Conservation (phyloP, 169 alveolate species). For the Eimeria tenella region DNA sequence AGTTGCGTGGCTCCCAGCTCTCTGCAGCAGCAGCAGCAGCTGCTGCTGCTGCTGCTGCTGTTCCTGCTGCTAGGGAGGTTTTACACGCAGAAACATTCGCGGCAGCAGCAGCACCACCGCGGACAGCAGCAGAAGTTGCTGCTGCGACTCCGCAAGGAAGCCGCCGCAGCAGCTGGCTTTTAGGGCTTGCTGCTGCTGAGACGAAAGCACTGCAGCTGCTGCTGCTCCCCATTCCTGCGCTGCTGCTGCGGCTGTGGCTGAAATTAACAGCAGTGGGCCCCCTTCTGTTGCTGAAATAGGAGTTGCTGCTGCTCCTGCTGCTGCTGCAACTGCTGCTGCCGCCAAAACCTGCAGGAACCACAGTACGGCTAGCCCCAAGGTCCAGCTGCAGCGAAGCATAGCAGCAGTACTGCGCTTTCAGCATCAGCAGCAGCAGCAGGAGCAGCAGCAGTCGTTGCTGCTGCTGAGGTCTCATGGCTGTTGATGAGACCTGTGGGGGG, state of each 20-base stretch:
- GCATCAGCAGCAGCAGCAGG: not conserved
- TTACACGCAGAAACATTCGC: not conserved
- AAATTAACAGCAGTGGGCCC: too few relatives aligned
- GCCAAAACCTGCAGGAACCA: not conserved
- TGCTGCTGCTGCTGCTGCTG: not conserved
- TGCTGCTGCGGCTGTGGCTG: too few relatives aligned
- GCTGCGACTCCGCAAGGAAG: too few relatives aligned
- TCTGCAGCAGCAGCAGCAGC: not conserved
- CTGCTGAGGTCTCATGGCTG: not conserved
- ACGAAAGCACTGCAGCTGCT: too few relatives aligned
- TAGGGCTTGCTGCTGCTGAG: too few relatives aligned
- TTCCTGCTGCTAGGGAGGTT: not conserved
- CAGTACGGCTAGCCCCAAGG: not conserved
- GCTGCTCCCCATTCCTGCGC: too few relatives aligned
- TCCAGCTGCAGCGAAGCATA: not conserved
- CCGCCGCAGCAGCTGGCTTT: too few relatives aligned
- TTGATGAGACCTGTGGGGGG: not conserved
- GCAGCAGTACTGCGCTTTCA: not conserved
- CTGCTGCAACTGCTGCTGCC: too few relatives aligned
- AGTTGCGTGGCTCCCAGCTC: not conserved
- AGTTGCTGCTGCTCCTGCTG: too few relatives aligned
- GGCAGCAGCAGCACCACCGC: too few relatives aligned
- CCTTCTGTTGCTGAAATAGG: too few relatives aligned
- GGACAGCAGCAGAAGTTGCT: too few relatives aligned
- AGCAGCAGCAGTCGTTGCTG: not conserved